phyloP scores from a whole-genome alignment of 352 stramenopile genomes.

The Thraustotheca clavata region DNA sequence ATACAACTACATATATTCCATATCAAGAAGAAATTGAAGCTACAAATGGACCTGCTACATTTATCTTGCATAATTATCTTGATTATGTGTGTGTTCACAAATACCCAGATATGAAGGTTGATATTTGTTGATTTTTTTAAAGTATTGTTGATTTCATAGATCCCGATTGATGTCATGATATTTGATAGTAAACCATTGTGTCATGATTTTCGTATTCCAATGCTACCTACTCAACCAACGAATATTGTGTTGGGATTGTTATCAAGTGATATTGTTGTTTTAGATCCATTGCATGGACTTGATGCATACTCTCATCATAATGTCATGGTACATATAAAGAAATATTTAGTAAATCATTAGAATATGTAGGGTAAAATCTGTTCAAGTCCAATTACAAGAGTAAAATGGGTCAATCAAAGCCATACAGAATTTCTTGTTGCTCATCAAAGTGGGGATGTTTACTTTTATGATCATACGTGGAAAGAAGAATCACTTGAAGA shows the following conservation, averaged over 20 bases:
- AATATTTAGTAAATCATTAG: not conserved
- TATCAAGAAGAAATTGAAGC: not conserved
- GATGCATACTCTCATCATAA: conserved; percentile 19
- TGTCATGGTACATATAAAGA: not conserved
- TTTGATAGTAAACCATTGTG: conserved; percentile 2
- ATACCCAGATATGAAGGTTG: conserved; percentile 2
- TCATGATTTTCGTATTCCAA: conserved; percentile 21
- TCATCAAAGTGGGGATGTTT: conserved; percentile 9
- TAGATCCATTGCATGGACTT: conserved; percentile 18
- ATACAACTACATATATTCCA: conserved; percentile 16
- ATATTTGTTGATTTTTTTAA: not conserved
- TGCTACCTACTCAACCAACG: conserved; percentile 14
- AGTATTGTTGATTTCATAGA: not conserved
- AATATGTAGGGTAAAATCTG: conserved; percentile 10
- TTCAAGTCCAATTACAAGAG: not conserved
- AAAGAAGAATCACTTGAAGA: not conserved
- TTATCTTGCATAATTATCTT: conserved; percentile 16
- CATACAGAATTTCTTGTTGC: conserved; percentile 21
- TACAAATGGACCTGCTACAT: not conserved
- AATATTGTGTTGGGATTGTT: conserved; percentile 11
- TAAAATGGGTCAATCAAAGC: conserved; percentile 17
- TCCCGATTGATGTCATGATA: conserved; percentile 10
- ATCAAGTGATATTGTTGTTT: conserved; percentile 18
- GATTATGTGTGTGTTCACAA: conserved; percentile 14
- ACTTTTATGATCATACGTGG: conserved; percentile 20